Evolutionary conservation across 176 grass and related monocot genomes (phyloP).

Genomic region (Paspalum notatum): DNA sequence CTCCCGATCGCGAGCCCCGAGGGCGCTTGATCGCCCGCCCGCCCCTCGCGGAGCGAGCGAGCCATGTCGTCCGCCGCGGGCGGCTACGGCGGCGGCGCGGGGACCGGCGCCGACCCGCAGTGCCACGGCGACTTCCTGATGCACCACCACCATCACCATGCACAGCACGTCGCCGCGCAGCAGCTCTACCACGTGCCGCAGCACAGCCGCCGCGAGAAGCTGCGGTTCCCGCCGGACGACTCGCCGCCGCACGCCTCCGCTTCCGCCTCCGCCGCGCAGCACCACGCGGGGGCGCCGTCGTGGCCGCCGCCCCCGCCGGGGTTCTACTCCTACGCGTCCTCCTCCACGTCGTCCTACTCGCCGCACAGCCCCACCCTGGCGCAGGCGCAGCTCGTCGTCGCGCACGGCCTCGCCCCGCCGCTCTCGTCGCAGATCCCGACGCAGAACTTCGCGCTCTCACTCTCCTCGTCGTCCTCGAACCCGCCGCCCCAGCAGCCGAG

Average conservation of each 20-base stretch:
- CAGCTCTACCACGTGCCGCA: conserved; percentile 92
- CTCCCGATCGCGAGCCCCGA: conserved; percentile 27
- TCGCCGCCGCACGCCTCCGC: background rate
- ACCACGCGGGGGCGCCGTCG: conserved; percentile 28
- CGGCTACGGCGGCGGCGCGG: conserved; percentile 47
- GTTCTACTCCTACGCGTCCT: conserved; percentile 60
- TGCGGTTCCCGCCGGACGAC: conserved; percentile 74
- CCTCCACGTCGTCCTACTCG: conserved; percentile 60
- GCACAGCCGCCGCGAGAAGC: conserved; percentile 97
- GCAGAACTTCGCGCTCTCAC: conserved; percentile 70
- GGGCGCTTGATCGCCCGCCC: background rate
- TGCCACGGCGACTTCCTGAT: conserved; percentile 47
- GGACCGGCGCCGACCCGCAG: conserved; percentile 44
- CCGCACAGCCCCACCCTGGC: conserved; percentile 52
- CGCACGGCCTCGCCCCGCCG: conserved; percentile 32
- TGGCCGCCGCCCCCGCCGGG: conserved; percentile 26
- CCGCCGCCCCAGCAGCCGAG: conserved; percentile 20
- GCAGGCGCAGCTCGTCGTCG: conserved; percentile 42
- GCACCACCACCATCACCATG: conserved; percentile 71
- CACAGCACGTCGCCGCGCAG: conserved; percentile 43
- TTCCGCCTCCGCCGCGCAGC: background rate
- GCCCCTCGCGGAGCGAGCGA: too few relatives aligned
- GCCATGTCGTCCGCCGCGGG: conserved; percentile 76
- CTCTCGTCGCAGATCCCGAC: conserved; percentile 50
- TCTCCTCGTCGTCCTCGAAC: conserved; percentile 58